Evolutionary conservation across 345 rosid genomes (phyloP), one percentile per base, ranked within the genome.

Genomic region (Kandelia obovata): DNA sequence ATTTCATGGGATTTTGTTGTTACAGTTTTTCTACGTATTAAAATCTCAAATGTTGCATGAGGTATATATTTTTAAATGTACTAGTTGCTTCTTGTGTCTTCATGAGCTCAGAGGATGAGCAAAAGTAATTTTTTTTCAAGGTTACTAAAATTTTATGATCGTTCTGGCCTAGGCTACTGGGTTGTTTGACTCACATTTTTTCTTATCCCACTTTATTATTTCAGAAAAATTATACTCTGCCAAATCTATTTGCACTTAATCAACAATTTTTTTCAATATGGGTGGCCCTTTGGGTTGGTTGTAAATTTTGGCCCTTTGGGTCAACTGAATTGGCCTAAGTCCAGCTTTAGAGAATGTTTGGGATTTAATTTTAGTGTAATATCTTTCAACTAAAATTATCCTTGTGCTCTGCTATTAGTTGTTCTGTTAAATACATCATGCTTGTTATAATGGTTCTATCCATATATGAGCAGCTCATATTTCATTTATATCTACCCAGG

Each of bases 401-500:
- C 30, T 23, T 55, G 59, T 9, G 28, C 27, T 55, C 15, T 23
- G 11, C 28, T 25, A 21, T 25, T 13, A 25, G 59, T 55, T 55
- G 0, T 25, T 55, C 16, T 55, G 1, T 55, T 55, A 9, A 21
- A 10, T 9, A 21, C 11, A 21, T 55, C 17, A 15, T 55, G 30
- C 1, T 55, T 23, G 28, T 49, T 43, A 32, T 30, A 28, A 30
- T 67, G 63, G 21, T 34, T 75, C 53, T 53, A 4, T 63, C 52
- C 53, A 59, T 55, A 53, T 71, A 13, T 68, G 17, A 46, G 70
- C 32, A 55, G 65, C 66, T 55, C 62, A 51, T 61, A 43, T 71
- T 69, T 30, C 74, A 60, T 81, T 75, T 57, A 58, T 61, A 13
- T 77, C 51, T 66, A 31, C 82, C 73, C 89, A 96, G 99, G 98